These are phyloP conservation scores for Tuber borchii DNA, from an alignment of 495 filamentous ascomycete genomes.

Conservation along the genomic window DNA sequence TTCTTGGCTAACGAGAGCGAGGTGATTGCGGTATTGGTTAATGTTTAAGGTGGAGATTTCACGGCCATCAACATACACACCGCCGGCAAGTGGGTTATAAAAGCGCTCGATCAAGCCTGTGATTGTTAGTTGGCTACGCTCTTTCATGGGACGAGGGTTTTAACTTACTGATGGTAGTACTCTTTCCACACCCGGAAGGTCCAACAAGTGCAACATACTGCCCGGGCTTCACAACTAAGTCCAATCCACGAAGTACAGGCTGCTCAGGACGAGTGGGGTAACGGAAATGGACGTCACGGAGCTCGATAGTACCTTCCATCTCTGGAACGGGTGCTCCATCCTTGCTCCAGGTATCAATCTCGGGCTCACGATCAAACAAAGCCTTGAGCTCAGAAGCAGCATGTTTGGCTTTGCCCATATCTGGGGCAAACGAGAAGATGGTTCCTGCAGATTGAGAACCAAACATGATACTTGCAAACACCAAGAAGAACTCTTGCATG, in stretches of 20 bases:
- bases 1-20: slow-evolving; percentile 80
- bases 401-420: slow-evolving; percentile 83
- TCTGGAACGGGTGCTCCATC: slow-evolving; percentile 56
- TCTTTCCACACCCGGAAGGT: slow-evolving; percentile 76
- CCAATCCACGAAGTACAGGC: slow-evolving; percentile 67
- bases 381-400: slow-evolving; percentile 68
- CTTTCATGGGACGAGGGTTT: not conserved
- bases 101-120: slow-evolving; percentile 66
- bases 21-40: slow-evolving; percentile 65
- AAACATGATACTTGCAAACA: slow-evolving; percentile 72
- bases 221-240: slow-evolving; percentile 64
- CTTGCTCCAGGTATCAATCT: slow-evolving; percentile 74
- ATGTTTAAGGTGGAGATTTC: slow-evolving; percentile 69
- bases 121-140: slow-evolving; percentile 18
- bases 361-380: slow-evolving; percentile 70
- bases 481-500: slow-evolving; percentile 78
- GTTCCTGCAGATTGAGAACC: slow-evolving; percentile 79
- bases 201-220: slow-evolving; percentile 78
- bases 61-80: slow-evolving; percentile 64
- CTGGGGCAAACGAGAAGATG: slow-evolving; percentile 76
- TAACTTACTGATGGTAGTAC: slow-evolving; percentile 56
- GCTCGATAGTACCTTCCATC: slow-evolving; percentile 66
- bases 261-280: slow-evolving; percentile 76
- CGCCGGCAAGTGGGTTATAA: slow-evolving; percentile 71
- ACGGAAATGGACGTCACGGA: slow-evolving; percentile 71